Evolutionary conservation across 2,329 filamentous ascomycete species (phyloP), one percentile per base, ranked within the genome.

Genomic region (Claviceps pazoutovae): DNA sequence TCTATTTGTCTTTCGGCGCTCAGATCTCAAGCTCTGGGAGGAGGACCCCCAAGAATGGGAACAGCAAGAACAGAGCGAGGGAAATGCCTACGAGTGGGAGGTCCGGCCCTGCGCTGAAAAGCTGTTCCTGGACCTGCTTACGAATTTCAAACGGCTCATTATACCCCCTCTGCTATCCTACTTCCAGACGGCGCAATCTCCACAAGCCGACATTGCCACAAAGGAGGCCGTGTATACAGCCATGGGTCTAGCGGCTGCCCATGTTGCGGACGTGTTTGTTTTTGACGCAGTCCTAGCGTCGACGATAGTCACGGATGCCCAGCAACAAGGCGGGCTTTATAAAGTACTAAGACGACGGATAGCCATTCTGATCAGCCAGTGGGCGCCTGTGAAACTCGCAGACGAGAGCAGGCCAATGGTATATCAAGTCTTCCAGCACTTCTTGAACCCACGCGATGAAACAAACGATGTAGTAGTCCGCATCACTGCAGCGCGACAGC

Each of bases 11-110:
- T 93, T 97, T 65, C 81, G 88, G 37, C 79, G 85, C 54, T 81
- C 82, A 49, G 93, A 98, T 66, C 77, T 97, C 1, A 82, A 88
- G 55, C 85, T 88, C 53, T 98, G 93, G 93, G 85, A 94, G 63
- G 85, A 94, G 62, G 89, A 95, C 53, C 88, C 91, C 0, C 88
- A 98, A 65, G 89, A 94, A 51, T 98, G 93, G 90, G 91, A 96
- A 66, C 83, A 86, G 57, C 82, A 84, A 60, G 89, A 96, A 70
- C 88, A 94, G 61, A 86, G 84, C 54, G 80, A 87, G 54, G 83
- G 86, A 38, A 86, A 88, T 58, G 87, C 86, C 1, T 97, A 86
- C 77, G 89, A 97, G 61, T 96, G 90, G 71, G 87, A 91, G 53
- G 84, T 97, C 50, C 82, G 91, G 36, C 88, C 90, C 2, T 97